Conservation (phyloP, 352 stramenopile genomes). For the Discostella stelligera region DNA sequence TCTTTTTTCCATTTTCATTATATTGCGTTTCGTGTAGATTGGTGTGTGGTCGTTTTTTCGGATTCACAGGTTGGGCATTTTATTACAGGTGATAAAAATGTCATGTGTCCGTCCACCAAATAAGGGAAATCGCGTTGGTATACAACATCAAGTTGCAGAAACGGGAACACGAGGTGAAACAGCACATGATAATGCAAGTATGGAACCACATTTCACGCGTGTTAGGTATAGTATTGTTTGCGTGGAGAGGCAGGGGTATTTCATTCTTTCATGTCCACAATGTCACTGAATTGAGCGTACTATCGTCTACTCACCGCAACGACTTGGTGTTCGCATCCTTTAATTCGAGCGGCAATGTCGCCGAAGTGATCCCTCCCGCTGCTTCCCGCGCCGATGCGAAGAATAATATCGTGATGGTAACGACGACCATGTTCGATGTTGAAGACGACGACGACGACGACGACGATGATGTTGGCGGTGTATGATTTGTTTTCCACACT, state of each 20-base stretch:
- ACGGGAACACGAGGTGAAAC: too few relatives aligned
- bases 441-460: too few relatives aligned
- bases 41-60: slow-evolving; percentile 3
- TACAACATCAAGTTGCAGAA: too few relatives aligned
- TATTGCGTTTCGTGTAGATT: slow-evolving; percentile 11
- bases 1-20: slow-evolving; percentile 29
- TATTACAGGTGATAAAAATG: background rate
- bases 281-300: background rate
- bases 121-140: background rate
- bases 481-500: too few relatives aligned
- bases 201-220: too few relatives aligned
- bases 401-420: slow-evolving; percentile 71
- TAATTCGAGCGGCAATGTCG: slow-evolving; percentile 41
- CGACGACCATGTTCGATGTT: background rate
- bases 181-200: too few relatives aligned
- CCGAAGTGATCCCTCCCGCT: slow-evolving; percentile 58
- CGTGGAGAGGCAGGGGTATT: too few relatives aligned
- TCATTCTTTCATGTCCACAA: too few relatives aligned
- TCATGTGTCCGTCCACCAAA: background rate
- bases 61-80: background rate
- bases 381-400: slow-evolving; percentile 80
- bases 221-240: too few relatives aligned
- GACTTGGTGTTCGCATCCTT: slow-evolving; percentile 50
- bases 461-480: too few relatives aligned
- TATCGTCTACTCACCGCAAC: slow-evolving; percentile 43